phyloP scores from a whole-genome alignment of 208 protist species.

The Acanthamoeba castellanii region DNA sequence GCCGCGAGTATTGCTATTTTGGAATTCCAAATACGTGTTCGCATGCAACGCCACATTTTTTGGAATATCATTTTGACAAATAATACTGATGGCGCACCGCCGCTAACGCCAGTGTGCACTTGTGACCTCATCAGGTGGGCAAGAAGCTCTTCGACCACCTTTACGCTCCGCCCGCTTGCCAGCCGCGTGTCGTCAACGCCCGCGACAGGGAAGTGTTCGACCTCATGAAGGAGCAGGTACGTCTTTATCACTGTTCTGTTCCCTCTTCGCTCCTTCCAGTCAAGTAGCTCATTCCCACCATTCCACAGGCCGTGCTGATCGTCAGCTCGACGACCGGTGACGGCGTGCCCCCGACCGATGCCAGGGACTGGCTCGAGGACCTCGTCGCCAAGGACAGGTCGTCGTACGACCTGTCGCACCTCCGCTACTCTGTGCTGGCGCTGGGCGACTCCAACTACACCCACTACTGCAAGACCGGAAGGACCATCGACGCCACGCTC shows the following conservation, averaged over 20 bases:
- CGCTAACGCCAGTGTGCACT: too few species aligned
- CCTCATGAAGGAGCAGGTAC: constrained; percentile 54
- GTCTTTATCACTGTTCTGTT: background rate
- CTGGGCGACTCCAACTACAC: constrained; percentile 88
- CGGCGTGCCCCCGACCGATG: constrained; percentile 87
- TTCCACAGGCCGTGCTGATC: constrained; percentile 80
- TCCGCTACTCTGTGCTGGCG: constrained; percentile 87
- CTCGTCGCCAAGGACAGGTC: constrained; percentile 18
- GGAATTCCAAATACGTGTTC: background rate
- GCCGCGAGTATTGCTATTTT: background rate
- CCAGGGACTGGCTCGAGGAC: background rate
- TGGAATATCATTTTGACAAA: constrained; percentile 1
- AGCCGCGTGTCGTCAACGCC: constrained; percentile 16
- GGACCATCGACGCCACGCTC: constrained; percentile 82
- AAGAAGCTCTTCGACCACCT: constrained; percentile 65
- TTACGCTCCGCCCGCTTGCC: background rate
- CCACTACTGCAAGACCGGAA: constrained; percentile 86
- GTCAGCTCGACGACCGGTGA: constrained; percentile 89
- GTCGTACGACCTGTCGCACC: constrained; percentile 57
- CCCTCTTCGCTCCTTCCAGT: background rate
- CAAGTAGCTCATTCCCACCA: background rate
- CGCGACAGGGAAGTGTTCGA: constrained; percentile 63
- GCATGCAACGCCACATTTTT: too few species aligned
- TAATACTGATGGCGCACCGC: too few species aligned
- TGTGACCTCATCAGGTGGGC: background rate